These are phyloP conservation scores for Rhizomucor miehei DNA, from an alignment of 371 early-diverging fungal species.

Conservation along the genomic window DNA sequence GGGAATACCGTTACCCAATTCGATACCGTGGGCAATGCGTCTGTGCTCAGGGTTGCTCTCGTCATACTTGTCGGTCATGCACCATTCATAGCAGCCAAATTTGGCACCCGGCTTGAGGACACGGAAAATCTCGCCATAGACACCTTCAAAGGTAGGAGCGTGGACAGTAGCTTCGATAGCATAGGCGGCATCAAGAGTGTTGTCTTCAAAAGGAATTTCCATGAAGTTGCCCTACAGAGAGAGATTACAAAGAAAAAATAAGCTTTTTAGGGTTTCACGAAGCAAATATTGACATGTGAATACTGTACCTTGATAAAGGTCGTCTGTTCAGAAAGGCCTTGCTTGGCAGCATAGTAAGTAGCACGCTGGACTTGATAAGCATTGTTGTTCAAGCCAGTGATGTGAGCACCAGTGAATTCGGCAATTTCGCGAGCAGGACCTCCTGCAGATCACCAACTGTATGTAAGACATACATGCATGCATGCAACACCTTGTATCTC, in stretches of 20 bases:
- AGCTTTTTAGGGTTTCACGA: neutral
- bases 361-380: constrained; percentile 89
- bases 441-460: constrained; percentile 32
- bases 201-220: constrained; percentile 86
- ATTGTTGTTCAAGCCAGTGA: constrained; percentile 94
- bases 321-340: constrained; percentile 58
- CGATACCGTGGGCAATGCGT: constrained; percentile 77
- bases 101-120: constrained; percentile 88
- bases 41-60: constrained; percentile 68
- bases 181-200: constrained; percentile 81
- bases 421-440: constrained; percentile 93
- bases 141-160: constrained; percentile 77
- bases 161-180: constrained; percentile 95
- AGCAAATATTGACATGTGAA: neutral
- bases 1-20: constrained; percentile 82
- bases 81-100: constrained; percentile 94
- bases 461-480: too few relatives aligned
- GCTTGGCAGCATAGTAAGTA: constrained; percentile 64
- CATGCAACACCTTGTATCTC: neutral
- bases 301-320: constrained; percentile 58
- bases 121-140: constrained; percentile 86
- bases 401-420: constrained; percentile 83
- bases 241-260: neutral
- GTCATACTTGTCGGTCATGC: constrained; percentile 82
- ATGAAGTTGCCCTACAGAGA: constrained; percentile 80